Base-by-base conservation (phyloP, 2,329 filamentous ascomycete species). In the Bretziella fagacearum region DNA sequence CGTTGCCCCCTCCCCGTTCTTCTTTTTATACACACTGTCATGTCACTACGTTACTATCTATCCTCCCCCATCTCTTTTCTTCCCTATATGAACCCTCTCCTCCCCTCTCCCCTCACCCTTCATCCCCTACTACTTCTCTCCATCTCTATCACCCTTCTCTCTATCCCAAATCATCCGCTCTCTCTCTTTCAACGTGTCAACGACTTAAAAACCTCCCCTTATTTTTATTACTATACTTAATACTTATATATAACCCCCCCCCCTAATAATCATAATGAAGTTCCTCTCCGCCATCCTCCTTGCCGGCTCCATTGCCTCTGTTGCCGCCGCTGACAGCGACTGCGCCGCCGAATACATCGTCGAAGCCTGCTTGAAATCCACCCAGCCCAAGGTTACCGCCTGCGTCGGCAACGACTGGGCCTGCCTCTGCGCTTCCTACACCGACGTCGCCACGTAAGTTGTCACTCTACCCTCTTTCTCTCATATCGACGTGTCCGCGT, bases 281-380 rank as follows among this genome's bases (percentile, higher is more conserved):
- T 63, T 65, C 58, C 49, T 67, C 48, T 55, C 63, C 44, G 51
- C 69, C 52, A 59, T 63, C 48, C 55, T 67, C 53, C 50, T 68
- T 49, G 59, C 60, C 53, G 57, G 56, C 51, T 58, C 58, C 25
- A 35, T 25, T 43, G 56, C 56, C 27, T 53, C 53, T 26, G 58
- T 58, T 42, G 51, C 58, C 40, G 58, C 60, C 32, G 54, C 56
- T 47, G 55, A 51, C 44, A 41, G 51, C 29, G 50, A 54, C 43
- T 71, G 68, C 54, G 58, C 56, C 6, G 68, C 68, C 53, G 60
- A 67, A 45, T 64, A 65, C 60, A 70, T 71, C 35, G 64, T 71
- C 55, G 60, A 61, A 48, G 54, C 60, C 48, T 71, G 68, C 55
- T 59, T 71, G 18, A 46, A 53, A 27, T 61, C 58, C 47, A 62